These are phyloP conservation scores for Yarrowia sp. DNA, from an alignment of 805 yeast species.

Conservation along the genomic window DNA sequence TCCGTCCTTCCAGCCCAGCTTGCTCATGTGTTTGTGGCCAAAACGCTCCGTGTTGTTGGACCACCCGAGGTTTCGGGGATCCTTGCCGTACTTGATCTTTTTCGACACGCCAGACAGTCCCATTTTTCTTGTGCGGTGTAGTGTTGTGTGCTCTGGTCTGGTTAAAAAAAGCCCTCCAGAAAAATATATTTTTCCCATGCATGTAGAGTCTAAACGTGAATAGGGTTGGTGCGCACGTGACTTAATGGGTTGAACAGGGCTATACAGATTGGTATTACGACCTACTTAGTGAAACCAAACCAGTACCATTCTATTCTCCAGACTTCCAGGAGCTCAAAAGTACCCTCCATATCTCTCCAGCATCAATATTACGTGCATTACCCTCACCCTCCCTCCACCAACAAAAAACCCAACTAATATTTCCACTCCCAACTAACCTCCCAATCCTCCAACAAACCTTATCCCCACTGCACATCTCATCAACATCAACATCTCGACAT, in stretches of 20 bases:
- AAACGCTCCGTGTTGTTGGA: conserved; percentile 68
- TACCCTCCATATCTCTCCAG: too few relatives aligned
- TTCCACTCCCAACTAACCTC: too few relatives aligned
- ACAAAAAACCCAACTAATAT: too few relatives aligned
- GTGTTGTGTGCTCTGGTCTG: conserved; percentile 28
- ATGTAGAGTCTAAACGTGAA: conserved; percentile 16
- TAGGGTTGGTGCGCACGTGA: not conserved
- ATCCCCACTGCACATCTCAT: not conserved
- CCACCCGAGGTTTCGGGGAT: conserved; percentile 95
- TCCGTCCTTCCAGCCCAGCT: conserved; percentile 92
- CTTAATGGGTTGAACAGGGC: not conserved
- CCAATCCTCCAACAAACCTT: not conserved
- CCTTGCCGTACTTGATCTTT: conserved; percentile 83
- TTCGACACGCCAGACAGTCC: conserved; percentile 60
- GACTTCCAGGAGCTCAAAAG: too few relatives aligned
- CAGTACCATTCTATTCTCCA: too few relatives aligned
- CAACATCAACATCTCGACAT: not conserved
- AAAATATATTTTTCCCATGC: conserved; percentile 10
- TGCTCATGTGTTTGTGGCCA: conserved; percentile 81
- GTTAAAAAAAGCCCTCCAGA: not conserved
- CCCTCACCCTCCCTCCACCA: too few relatives aligned
- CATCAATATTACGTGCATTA: too few relatives aligned
- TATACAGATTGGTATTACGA: too few relatives aligned
- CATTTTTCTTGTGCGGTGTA: conserved; percentile 30
- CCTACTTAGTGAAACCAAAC: too few relatives aligned